Conservation (phyloP, 2,329 filamentous ascomycete species). For the Sclerotinia spermophila region DNA sequence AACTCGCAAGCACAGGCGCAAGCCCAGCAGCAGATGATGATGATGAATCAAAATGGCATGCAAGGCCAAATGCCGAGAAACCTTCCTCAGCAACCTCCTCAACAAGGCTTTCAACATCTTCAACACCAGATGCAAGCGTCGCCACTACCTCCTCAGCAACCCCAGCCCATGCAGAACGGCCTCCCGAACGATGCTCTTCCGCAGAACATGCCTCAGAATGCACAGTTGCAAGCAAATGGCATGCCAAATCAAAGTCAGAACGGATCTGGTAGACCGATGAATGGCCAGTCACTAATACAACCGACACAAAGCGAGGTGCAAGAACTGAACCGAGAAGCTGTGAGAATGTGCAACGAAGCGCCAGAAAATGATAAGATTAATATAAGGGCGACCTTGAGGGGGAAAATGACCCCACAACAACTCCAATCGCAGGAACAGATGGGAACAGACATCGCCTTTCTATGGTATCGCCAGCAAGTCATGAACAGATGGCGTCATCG, state of each 20-base stretch:
- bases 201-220: conserved; percentile 34
- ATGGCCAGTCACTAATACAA: conserved; percentile 26
- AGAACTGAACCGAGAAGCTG: conserved; percentile 27
- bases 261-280: conserved; percentile 20
- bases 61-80: conserved; percentile 51
- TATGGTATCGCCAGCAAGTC: conserved; percentile 42
- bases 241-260: conserved; percentile 41
- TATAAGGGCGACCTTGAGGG: conserved; percentile 42
- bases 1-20: conserved; percentile 40
- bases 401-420: conserved; percentile 41
- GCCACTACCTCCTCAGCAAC: conserved; percentile 48
- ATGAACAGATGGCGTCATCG: conserved; percentile 28
- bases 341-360: conserved; percentile 35
- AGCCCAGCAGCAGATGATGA: conserved; percentile 50
- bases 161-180: conserved; percentile 34
- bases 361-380: conserved; percentile 46
- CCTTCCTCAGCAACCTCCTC: conserved; percentile 45
- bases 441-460: conserved; percentile 48
- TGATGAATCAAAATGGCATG: conserved; percentile 48
- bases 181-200: conserved; percentile 34
- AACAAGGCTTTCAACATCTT: conserved; percentile 55
- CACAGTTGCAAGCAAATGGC: conserved; percentile 41
- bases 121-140: conserved; percentile 57
- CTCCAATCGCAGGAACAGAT: conserved; percentile 44
- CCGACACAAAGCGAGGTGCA: conserved; percentile 27